phyloP scores from a whole-genome alignment of 305 asterid genomes.

The Solanum hybrid region DNA sequence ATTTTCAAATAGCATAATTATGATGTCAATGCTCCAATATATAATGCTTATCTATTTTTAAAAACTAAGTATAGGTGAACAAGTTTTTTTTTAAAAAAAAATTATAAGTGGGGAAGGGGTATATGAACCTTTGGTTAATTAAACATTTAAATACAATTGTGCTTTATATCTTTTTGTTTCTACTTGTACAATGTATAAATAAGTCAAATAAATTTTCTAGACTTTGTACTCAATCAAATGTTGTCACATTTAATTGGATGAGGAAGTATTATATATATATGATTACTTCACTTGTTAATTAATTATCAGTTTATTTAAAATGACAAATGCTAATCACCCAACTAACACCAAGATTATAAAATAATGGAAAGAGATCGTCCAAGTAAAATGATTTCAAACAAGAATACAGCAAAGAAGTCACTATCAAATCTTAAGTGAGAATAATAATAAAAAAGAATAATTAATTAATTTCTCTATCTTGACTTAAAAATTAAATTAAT shows the following conservation, averaged over 20 bases:
- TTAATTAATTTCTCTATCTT: neutral
- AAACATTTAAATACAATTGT: neutral
- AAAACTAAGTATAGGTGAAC: neutral
- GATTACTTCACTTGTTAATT: neutral
- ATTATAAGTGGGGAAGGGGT: neutral
- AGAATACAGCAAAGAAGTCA: neutral
- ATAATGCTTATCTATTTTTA: neutral
- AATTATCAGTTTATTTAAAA: neutral
- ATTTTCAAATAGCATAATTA: neutral
- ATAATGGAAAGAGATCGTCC: neutral
- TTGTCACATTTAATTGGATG: neutral
- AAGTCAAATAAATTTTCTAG: neutral
- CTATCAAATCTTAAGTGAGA: neutral
- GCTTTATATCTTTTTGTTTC: neutral
- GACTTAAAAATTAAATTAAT: neutral
- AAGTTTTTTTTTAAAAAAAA: neutral
- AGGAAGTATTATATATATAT: neutral
- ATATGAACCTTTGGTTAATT: neutral
- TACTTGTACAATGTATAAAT: neutral
- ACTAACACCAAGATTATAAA: neutral
- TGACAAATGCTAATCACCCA: neutral
- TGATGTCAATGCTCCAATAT: neutral
- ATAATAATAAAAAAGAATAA: neutral
- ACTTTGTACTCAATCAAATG: neutral
- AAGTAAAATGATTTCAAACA: neutral